A percentile compares a stretch with the other conserved stretches of the same genome.
Evolutionary conservation across 1,139 yeast species (phyloP).

Genomic region (Meyerozyma guilliermondii): DNA sequence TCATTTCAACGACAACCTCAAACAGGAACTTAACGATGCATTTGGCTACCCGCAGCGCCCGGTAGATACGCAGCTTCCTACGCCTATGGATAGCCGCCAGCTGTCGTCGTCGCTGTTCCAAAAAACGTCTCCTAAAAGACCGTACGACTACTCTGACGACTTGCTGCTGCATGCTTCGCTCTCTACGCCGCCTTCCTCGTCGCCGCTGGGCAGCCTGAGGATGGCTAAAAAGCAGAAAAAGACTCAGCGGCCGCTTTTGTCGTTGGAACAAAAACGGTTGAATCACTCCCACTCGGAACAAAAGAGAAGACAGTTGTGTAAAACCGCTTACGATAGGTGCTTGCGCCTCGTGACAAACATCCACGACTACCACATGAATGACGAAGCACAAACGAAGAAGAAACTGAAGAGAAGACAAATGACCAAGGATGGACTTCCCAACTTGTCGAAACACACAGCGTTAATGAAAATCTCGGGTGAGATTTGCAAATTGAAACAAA

Average conservation of each 20-base stretch:
- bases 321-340: constrained; percentile 54
- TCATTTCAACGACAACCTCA: constrained; percentile 17
- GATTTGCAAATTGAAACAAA: constrained; percentile 28
- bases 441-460: constrained; percentile 43
- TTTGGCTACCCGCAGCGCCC: constrained; percentile 22
- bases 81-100: constrained; percentile 30
- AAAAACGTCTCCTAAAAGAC: constrained; percentile 1
- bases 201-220: not conserved
- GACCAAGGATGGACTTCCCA: constrained; percentile 45
- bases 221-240: not conserved
- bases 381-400: constrained; percentile 16
- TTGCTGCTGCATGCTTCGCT: constrained; percentile 3
- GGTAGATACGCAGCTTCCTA: constrained; percentile 18
- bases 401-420: constrained; percentile 39
- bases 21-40: constrained; percentile 32
- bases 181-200: not conserved
- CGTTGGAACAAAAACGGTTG: constrained; percentile 63
- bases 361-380: constrained; percentile 31
- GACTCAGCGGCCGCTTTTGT: constrained; percentile 42
- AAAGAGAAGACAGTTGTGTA: constrained; percentile 67
- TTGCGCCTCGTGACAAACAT: constrained; percentile 37
- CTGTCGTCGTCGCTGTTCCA: constrained; percentile 9
- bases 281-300: constrained; percentile 78
- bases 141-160: constrained; percentile 7
- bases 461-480: constrained; percentile 40